Evolutionary conservation across 2,329 filamentous ascomycete genomes (phyloP), one percentile per base, ranked within the genome.

Genomic region (Aspergillus oerlinghausenensis): DNA sequence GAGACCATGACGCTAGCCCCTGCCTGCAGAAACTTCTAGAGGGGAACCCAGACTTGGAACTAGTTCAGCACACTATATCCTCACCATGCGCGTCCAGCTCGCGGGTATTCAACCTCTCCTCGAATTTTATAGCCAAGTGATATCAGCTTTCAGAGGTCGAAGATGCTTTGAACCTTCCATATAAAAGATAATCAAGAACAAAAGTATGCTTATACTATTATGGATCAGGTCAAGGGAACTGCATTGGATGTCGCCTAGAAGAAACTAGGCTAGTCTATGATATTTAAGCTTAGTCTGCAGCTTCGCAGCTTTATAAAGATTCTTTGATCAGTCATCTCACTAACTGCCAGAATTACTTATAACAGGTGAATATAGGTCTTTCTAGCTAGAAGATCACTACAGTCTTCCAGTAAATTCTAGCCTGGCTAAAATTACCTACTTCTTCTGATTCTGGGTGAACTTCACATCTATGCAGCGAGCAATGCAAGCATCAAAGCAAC

Each of bases 311-410:
- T 60, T 21, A 43, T 67, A 17, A 51, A 53, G 45, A 21, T 40
- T n/a, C 57, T 66, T 47, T 50, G 63, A 50, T 60, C 58, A 19
- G 43, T 58, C 21, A 67, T 62, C 21, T 67, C 63, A 17, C 49
- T 57, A 10, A 62, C 60, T 14, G 63, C 61, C 32, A 63, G 65
- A 51, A 51, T 64, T 63, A 9, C 58, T 63, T 3, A 52, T 43
- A 25, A 57, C 55, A 7, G 59, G 59, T 23, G 52, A 56, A 47
- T 57, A 52, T 32, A 38, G 51, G 43, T 61, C 59, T 28, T 61
- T 65, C 55, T 68, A 55, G 56, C 61, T 68, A 28, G 64, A 65
- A 21, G 61, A 64, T 59, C 57, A 59, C 45, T 66, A 57, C 54
- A 55, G 60, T 2, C 54, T 67, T 17, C 66, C 61, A 10, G 51